These are phyloP conservation scores for Russula abietina DNA, from an alignment of 768 basidiomycete species.

Conservation along the genomic window DNA sequence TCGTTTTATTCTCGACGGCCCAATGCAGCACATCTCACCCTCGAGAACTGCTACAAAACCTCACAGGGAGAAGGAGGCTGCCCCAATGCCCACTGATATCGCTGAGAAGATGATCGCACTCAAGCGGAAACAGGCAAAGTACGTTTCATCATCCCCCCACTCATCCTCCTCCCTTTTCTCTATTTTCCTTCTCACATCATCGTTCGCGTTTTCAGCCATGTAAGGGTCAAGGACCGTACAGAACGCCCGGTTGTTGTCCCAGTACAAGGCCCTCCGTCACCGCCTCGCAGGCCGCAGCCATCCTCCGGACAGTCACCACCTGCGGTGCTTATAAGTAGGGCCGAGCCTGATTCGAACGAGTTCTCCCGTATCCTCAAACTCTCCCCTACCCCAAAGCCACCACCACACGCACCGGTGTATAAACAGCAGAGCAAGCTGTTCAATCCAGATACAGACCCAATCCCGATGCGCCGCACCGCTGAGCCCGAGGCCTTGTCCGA, in stretches of 20 bases:
- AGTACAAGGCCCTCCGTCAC: slow-evolving; percentile 32
- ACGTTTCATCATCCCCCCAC: slow-evolving; percentile 27
- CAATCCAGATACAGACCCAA: slow-evolving; percentile 66
- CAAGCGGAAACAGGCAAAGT: slow-evolving; percentile 60
- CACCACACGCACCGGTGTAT: slow-evolving; percentile 29
- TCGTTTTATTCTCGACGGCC: neutral
- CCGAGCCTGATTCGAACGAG: slow-evolving; percentile 63
- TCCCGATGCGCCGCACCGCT: slow-evolving; percentile 49
- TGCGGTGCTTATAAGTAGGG: slow-evolving; percentile 33
- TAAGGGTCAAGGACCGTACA: slow-evolving; percentile 16
- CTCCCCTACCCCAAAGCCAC: slow-evolving; percentile 42
- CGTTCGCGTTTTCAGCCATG: neutral
- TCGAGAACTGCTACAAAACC: slow-evolving; percentile 26
- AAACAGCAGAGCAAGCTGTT: slow-evolving; percentile 48
- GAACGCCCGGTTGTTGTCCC: slow-evolving; percentile 31
- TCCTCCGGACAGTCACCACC: slow-evolving; percentile 36
- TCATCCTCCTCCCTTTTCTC: neutral
- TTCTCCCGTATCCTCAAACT: slow-evolving; percentile 69
- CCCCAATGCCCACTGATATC: slow-evolving; percentile 41
- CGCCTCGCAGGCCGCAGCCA: slow-evolving; percentile 31
- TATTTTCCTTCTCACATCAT: neutral
- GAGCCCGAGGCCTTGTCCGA: slow-evolving; percentile 67
- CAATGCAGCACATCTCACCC: slow-evolving; percentile 6
- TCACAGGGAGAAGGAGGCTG: slow-evolving; percentile 33
- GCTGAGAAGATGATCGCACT: slow-evolving; percentile 63